Evolutionary conservation across 2,329 filamentous ascomycete species (phyloP).

Genomic region (Neofusicoccum sp.): DNA sequence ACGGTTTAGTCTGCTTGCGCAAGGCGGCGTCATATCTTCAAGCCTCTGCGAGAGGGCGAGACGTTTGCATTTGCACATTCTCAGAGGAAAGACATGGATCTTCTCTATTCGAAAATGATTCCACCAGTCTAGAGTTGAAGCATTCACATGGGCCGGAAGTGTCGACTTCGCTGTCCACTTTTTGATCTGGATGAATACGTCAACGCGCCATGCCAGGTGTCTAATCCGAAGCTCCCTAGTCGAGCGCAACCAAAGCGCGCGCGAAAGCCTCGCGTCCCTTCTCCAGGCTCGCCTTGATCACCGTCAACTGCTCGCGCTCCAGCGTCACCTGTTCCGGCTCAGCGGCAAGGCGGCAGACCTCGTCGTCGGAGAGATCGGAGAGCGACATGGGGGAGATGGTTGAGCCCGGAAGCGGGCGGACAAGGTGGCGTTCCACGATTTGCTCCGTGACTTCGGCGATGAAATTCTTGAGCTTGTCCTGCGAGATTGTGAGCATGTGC

Average conservation of each 20-base stretch:
- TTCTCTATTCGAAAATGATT: too few relatives aligned
- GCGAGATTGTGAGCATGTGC: background rate
- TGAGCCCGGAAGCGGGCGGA: constrained; percentile 28
- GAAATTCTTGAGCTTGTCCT: constrained; percentile 39
- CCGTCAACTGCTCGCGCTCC: constrained; percentile 30
- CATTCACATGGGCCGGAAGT: too few relatives aligned
- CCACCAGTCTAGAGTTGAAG: too few relatives aligned
- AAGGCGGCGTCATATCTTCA: background rate
- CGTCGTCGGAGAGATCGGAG: constrained; percentile 31
- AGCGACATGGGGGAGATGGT: constrained; percentile 34
- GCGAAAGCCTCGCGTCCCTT: constrained; percentile 34
- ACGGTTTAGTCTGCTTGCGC: background rate
- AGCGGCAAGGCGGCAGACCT: constrained; percentile 34
- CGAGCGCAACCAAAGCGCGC: constrained; percentile 34
- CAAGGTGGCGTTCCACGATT: constrained; percentile 40
- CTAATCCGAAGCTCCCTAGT: constrained; percentile 23
- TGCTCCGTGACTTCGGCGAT: constrained; percentile 33
- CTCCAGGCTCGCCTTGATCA: constrained; percentile 34
- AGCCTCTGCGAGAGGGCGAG: too few relatives aligned
- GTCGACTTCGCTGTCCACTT: too few relatives aligned
- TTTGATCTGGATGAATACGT: too few relatives aligned
- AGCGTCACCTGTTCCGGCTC: constrained; percentile 32
- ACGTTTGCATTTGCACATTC: too few relatives aligned
- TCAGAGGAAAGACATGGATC: too few relatives aligned
- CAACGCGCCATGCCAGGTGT: too few relatives aligned